Conservation (phyloP, 176 grass and related monocot genomes). For the Cocos nucifera region DNA sequence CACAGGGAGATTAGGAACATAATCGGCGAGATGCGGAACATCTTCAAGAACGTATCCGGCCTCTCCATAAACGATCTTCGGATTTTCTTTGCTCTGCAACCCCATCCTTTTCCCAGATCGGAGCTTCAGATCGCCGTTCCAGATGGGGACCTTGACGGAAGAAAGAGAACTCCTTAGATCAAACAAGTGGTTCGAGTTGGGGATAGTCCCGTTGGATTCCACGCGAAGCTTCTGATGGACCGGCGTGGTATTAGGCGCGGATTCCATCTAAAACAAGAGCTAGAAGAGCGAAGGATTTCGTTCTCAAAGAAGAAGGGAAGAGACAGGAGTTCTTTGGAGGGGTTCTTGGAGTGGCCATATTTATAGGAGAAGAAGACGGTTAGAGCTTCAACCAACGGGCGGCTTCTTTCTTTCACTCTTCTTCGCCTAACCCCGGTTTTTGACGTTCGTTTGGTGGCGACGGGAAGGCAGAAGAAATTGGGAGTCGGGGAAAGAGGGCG, state of each 20-base stretch:
- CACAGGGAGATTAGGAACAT: constrained; percentile 63
- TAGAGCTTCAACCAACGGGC: too few species aligned
- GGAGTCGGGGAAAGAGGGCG: too few species aligned
- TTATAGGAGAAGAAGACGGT: too few species aligned
- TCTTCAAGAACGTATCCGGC: constrained; percentile 86
- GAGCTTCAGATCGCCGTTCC: not conserved
- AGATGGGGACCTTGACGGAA: constrained; percentile 13
- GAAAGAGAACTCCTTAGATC: constrained; percentile 35
- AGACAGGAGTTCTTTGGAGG: too few species aligned
- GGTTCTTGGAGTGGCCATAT: too few species aligned
- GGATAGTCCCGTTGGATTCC: not conserved
- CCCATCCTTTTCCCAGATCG: constrained; percentile 10
- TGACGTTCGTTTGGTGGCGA: too few species aligned
- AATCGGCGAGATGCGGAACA: constrained; percentile 88
- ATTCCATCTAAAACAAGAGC: constrained; percentile 22
- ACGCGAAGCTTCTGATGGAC: constrained; percentile 17
- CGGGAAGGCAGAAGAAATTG: too few species aligned
- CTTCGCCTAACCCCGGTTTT: too few species aligned
- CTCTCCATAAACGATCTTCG: constrained; percentile 64
- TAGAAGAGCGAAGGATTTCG: not conserved
- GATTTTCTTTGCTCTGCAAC: constrained; percentile 33
- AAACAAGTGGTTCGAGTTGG: constrained; percentile 17
- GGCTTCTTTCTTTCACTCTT: too few species aligned
- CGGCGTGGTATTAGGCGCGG: constrained; percentile 11
- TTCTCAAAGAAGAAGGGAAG: too few species aligned